Base-by-base conservation (phyloP, 257 asterid genomes). In the Knoxia roxburghii region DNA sequence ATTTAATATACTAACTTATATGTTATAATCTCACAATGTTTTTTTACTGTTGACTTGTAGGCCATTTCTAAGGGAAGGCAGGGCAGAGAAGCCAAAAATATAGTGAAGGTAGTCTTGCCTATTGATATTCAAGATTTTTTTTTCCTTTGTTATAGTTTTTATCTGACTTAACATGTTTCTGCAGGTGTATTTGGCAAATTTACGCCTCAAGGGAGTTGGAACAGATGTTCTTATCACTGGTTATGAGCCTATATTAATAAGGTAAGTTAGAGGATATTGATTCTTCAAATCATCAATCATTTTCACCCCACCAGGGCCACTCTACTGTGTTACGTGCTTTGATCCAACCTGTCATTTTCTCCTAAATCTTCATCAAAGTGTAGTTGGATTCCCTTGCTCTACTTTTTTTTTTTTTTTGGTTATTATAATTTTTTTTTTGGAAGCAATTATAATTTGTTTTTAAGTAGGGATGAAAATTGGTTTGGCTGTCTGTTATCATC, bases 61-160 rank as follows among this genome's bases (percentile, higher is more conserved):
- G 91, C 82, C 50, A 72, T 90, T 73, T 84, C 97, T 29, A 93
- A 93, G 84, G 97, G 95, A 71, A 87, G 92, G 63, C 99, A 93
- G 68, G 99, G 97, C 53, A 88, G 97, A 79, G 96, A 90, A 73
- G 99, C 97, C 17, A 90, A 85, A 48, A 88, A 93, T 76, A 48
- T 79, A 29, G 90, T 93, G 9, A 86, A 81, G 95, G 98, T 89
- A 69, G 67, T 59, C 50, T 76, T 17, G 18, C 41, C 13, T 7
- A 4, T 41, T 66, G 18, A 40, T n/a, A 50, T n/a, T 59, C 39
- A 35, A 59, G 37, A 48, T 13, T 27, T 24, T n/a, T 1, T 37
- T 8, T 13, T 21, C 6, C 27, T 41, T 9, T 26, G 27, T 70
- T 57, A 39, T 60, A 21, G 20, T 29, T 57, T 33, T 57, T 18